Percentiles rank a stretch among this genome's conserved stretches.
phyloP scores from a whole-genome alignment of 306 rosid species.

The Vigna trinervia region DNA sequence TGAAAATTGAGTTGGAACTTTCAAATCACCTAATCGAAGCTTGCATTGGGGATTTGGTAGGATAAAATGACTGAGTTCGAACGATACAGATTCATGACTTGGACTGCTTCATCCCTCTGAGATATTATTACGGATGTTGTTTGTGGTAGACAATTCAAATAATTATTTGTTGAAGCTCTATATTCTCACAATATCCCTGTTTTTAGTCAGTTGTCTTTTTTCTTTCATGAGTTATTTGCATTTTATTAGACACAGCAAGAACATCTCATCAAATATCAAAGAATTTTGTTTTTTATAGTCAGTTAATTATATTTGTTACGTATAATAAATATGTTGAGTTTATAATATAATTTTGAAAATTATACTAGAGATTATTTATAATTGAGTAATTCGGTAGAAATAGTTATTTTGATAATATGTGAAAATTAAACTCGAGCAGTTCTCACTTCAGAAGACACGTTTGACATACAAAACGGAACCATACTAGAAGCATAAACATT shows the following conservation, averaged over 20 bases:
- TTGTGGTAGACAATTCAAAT: not conserved
- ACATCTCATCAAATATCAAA: not conserved
- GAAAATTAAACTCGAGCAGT: not conserved
- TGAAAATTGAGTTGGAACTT: not conserved
- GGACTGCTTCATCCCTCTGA: too few relatives aligned
- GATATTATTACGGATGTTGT: not conserved
- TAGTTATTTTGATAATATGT: too few relatives aligned
- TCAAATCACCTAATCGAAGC: not conserved
- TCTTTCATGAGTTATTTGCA: not conserved
- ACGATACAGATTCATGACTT: conserved; percentile 3
- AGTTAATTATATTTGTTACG: not conserved
- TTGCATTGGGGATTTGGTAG: not conserved
- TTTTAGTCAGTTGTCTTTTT: not conserved
- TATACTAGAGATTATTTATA: not conserved
- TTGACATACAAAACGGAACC: not conserved
- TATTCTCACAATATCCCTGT: not conserved
- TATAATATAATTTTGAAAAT: not conserved
- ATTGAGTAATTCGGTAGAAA: not conserved
- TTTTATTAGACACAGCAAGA: not conserved
- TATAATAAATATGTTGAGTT: not conserved
- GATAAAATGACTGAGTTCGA: not conserved
- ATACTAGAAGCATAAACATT: not conserved
- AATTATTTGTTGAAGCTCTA: not conserved
- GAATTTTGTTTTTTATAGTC: not conserved
- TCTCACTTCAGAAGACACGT: not conserved